Evolutionary conservation across 148 eudicot species (phyloP), one percentile per base, ranked within the genome.

Genomic region (Beta vulgaris): DNA sequence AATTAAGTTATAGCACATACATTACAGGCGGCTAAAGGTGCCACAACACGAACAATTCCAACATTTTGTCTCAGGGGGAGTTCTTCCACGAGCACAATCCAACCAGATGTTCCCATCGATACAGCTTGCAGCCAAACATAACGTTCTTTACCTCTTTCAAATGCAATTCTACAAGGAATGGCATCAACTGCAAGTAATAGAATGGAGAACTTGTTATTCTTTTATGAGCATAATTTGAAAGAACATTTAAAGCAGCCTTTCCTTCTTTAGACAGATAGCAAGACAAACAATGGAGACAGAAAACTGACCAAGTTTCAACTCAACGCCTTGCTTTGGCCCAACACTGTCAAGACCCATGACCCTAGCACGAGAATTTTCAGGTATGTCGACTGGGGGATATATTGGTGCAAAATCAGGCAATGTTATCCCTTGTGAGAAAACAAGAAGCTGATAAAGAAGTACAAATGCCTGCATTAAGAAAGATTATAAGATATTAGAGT

Each of bases 111-210:
- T 61, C 93, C 92, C 73, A 84, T 63, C 15, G 97, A 87, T 62
- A 86, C 36, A 71, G 99, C 90, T 69, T 90, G 78, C 57, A 95
- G 88, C 80, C 72, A 77, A 77, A 95, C 90, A 81, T 90, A 90
- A 26, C 99, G 99, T 73, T 95, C 99, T 81, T 87, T 92, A 62
- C 99, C 99, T 82, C 91, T 90, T 84, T 90, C 99, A 80, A 95
- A 95, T 58, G 99, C 92, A 82, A 95, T 95, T 87, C 92, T 87
- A 88, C 99, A 95, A 43, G 96, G 94, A 78, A 95, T 85, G 63
- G 97, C 92, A 90, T 92, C 96, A 71, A 78, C 99, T 95, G 88
- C 81, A 87, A 32, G 71, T 55, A 16, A 73, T 28, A 74, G 23
- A 9, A 79, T 49, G 55, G 26, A 70, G 7, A 36, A 9, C 31